A percentile compares a stretch with the other conserved stretches of the same genome.
These are phyloP conservation scores for Leccinum fuscescens DNA, from an alignment of 1,284 basidiomycete species.

Conservation along the genomic window DNA sequence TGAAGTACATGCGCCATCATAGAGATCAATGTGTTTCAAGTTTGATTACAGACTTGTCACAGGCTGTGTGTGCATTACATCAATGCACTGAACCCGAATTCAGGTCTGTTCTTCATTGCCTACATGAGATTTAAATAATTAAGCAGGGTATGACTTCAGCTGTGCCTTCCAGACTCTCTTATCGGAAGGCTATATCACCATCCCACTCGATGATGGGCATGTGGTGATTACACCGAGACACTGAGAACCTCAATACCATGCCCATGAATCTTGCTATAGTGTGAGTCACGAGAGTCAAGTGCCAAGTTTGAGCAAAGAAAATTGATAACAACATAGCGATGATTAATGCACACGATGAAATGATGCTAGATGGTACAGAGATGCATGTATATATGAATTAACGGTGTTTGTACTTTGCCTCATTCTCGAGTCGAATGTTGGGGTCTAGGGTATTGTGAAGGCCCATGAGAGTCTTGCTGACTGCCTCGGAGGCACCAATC, in stretches of 20 bases:
- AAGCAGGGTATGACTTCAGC: slow-evolving; percentile 9
- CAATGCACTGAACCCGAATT: slow-evolving; percentile 25
- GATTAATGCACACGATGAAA: slow-evolving; percentile 15
- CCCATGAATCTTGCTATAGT: neutral
- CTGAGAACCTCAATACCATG: slow-evolving; percentile 1
- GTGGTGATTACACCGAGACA: slow-evolving; percentile 32
- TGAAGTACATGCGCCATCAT: slow-evolving; percentile 20
- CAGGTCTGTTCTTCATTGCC: slow-evolving; percentile 14
- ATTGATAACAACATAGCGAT: slow-evolving; percentile 2
- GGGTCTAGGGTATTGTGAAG: slow-evolving; percentile 90
- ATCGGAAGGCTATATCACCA: slow-evolving; percentile 33
- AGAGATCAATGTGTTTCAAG: slow-evolving; percentile 1
- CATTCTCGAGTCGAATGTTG: slow-evolving; percentile 71
- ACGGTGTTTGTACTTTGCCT: slow-evolving; percentile 86
- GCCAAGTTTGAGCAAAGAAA: neutral
- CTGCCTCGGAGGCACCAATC: slow-evolving; percentile 94
- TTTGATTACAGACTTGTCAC: slow-evolving; percentile 15
- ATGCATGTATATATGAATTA: slow-evolving; percentile 30
- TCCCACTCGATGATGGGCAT: slow-evolving; percentile 29
- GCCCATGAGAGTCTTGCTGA: slow-evolving; percentile 92
- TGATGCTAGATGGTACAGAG: slow-evolving; percentile 22
- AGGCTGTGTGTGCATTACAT: slow-evolving; percentile 9
- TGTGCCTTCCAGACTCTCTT: slow-evolving; percentile 22
- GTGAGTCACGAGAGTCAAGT: neutral
- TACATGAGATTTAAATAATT: neutral